Percentiles rank a stretch among this genome's conserved stretches.
These are phyloP conservation scores for Naganishia vaughanmartiniae DNA, from an alignment of 768 basidiomycete genomes.

Conservation along the genomic window DNA sequence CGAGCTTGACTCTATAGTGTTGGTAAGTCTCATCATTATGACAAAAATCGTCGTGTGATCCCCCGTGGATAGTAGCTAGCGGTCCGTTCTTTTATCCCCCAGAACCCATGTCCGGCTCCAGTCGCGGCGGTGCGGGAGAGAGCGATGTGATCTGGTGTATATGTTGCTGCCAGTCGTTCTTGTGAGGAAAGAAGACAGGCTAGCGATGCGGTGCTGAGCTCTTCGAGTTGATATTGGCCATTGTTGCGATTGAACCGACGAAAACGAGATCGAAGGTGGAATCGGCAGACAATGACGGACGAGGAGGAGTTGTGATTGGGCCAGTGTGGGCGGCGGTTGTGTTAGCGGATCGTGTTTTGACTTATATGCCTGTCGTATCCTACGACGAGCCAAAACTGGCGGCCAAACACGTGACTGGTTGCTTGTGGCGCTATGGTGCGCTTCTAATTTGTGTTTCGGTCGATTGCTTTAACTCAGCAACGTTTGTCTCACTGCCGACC, in stretches of 20 bases:
- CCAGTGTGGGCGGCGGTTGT: too few species aligned
- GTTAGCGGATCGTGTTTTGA: too few species aligned
- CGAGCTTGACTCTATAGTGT: conserved; percentile 35
- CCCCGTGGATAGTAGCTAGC: not conserved
- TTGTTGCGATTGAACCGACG: conserved; percentile 20
- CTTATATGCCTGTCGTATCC: too few species aligned
- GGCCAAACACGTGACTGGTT: too few species aligned
- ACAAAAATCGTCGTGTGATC: conserved; percentile 7
- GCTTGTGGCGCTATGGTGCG: too few species aligned
- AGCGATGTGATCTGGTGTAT: not conserved
- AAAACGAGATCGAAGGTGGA: conserved; percentile 11
- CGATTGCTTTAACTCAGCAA: conserved; percentile 5
- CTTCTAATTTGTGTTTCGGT: not conserved
- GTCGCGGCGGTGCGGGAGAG: not conserved
- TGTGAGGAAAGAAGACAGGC: not conserved
- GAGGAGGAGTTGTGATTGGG: not conserved
- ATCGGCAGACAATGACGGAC: not conserved
- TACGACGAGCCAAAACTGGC: not conserved
- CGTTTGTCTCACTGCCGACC: conserved; percentile 21
- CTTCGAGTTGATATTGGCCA: not conserved
- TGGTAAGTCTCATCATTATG: conserved; percentile 34
- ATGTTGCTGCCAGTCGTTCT: not conserved
- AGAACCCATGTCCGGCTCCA: not conserved
- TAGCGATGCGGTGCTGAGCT: not conserved
- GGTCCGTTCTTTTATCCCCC: not conserved